Conservation (phyloP, 2,329 filamentous ascomycete species). For the Fusarium nygamai region DNA sequence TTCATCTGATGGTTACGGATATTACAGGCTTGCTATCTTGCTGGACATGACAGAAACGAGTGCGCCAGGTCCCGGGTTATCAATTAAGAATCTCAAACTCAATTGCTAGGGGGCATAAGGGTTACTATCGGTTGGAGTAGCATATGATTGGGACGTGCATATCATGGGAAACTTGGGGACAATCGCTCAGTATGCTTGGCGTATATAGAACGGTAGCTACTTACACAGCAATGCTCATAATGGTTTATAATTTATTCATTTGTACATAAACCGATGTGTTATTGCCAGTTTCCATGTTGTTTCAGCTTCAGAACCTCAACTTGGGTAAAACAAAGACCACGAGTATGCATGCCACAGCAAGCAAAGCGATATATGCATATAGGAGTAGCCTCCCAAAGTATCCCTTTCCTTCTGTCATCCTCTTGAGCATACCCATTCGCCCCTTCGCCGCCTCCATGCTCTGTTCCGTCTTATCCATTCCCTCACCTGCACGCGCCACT, state of each 20-base stretch:
- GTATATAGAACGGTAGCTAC: background rate
- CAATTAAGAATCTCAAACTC: background rate
- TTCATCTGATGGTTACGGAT: background rate
- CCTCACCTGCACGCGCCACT: slow-evolving; percentile 74
- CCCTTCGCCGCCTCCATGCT: slow-evolving; percentile 81
- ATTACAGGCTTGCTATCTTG: background rate
- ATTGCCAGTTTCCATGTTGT: background rate
- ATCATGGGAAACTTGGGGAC: background rate
- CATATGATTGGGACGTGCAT: background rate
- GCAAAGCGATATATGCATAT: slow-evolving; percentile 82
- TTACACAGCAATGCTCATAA: background rate
- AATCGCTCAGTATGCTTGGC: background rate
- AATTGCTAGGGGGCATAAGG: background rate
- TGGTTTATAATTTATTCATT: background rate
- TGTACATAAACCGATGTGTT: background rate
- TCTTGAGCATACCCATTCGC: slow-evolving; percentile 79
- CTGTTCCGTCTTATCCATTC: slow-evolving; percentile 78
- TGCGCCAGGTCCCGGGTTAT: background rate
- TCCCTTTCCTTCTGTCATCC: slow-evolving; percentile 87
- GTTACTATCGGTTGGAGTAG: background rate
- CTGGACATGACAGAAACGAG: background rate
- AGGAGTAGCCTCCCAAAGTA: slow-evolving; percentile 87
- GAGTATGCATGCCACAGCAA: slow-evolving; percentile 81
- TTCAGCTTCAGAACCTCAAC: slow-evolving; percentile 70
- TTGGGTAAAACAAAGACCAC: slow-evolving; percentile 90